Conservation (phyloP, 345 rosid species). For the Eucalyptus pumila region DNA sequence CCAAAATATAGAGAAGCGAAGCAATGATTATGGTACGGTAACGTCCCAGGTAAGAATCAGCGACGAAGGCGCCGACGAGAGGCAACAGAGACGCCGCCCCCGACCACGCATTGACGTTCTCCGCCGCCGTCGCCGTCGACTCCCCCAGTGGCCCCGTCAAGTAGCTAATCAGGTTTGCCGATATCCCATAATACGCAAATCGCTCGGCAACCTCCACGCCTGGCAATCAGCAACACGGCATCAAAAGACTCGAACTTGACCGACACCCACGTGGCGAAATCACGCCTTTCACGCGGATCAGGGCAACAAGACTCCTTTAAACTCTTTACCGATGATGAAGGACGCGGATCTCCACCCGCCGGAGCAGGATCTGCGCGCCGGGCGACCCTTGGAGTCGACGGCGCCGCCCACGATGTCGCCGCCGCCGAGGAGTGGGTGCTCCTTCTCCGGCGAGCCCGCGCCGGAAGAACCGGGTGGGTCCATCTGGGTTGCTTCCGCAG, state of each 20-base stretch:
- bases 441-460: background rate
- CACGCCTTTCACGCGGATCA: background rate
- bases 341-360: conserved; percentile 17
- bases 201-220: conserved; percentile 10
- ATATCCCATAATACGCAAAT: conserved; percentile 10
- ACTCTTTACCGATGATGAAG: conserved; percentile 13
- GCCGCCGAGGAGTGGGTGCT: background rate
- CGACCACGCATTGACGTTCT: conserved; percentile 4
- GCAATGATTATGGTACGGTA: conserved; percentile 28
- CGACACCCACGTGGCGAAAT: background rate
- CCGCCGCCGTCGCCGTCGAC: conserved; percentile 10
- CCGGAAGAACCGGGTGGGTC: background rate
- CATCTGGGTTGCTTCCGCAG: background rate
- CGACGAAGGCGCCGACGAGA: conserved; percentile 30
- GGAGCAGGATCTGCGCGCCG: conserved; percentile 1
- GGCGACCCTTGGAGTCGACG: background rate
- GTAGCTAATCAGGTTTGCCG: conserved; percentile 4
- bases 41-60: conserved; percentile 33
- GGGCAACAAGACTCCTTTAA: background rate
- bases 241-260: background rate
- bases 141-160: conserved; percentile 4
- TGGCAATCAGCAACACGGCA: background rate
- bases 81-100: conserved; percentile 29
- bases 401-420: background rate
- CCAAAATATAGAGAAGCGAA: conserved; percentile 23